phyloP scores from a whole-genome alignment of 257 asterid genomes.

The Solanum paucissectum region DNA sequence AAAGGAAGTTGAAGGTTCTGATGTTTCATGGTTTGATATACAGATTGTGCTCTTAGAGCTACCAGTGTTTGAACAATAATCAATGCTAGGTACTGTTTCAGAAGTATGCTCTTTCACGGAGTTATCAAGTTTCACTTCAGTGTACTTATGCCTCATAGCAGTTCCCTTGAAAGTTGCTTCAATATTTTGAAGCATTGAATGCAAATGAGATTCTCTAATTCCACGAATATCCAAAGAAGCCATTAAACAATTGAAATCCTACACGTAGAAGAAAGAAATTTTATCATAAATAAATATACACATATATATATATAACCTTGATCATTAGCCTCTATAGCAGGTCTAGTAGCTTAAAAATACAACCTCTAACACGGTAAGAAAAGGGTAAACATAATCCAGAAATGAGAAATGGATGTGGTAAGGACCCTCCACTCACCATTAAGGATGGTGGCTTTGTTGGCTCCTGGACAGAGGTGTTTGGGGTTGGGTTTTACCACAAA shows the following conservation, averaged over 20 bases:
- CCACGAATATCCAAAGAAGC: slow-evolving; percentile 80
- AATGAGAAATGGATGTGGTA: background rate
- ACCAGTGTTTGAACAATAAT: slow-evolving; percentile 1
- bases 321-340: background rate
- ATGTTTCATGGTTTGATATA: slow-evolving; percentile 3
- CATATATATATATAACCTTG: background rate
- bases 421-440: background rate
- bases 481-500: background rate
- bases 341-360: background rate
- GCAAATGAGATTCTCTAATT: slow-evolving; percentile 71
- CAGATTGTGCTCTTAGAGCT: slow-evolving; percentile 11
- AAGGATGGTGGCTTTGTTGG: background rate
- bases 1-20: slow-evolving; percentile 21
- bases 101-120: slow-evolving; percentile 16
- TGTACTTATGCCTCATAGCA: slow-evolving; percentile 12
- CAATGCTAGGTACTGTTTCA: slow-evolving; percentile 15
- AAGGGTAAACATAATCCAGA: background rate
- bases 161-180: slow-evolving; percentile 53
- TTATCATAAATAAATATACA: background rate
- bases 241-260: slow-evolving; percentile 73
- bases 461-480: background rate
- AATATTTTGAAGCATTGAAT: slow-evolving; percentile 58
- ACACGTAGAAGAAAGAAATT: slow-evolving; percentile 2
- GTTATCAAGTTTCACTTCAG: slow-evolving; percentile 4
- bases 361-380: background rate